Evolutionary conservation across 164 flowering plant species (phyloP).

Genomic region (Macadamia integrifolia): DNA sequence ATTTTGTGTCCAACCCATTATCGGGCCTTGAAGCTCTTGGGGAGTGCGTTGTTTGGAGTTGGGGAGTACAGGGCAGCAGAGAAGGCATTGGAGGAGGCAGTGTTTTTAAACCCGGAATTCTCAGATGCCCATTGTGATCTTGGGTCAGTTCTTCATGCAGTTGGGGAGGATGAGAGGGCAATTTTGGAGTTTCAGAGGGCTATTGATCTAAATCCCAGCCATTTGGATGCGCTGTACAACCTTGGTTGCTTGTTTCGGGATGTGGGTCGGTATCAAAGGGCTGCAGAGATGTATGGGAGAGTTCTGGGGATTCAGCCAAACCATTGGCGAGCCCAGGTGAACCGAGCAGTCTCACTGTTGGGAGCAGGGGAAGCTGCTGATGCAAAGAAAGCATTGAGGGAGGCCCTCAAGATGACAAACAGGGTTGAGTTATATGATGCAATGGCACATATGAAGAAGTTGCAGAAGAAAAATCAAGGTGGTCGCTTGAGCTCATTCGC

Average conservation of each 20-base stretch:
- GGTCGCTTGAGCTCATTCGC: background rate
- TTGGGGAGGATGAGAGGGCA: conserved; percentile 90
- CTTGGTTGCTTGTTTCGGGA: conserved; percentile 93
- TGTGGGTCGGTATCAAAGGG: conserved; percentile 90
- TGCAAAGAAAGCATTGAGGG: conserved; percentile 84
- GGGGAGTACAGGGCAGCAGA: conserved; percentile 98
- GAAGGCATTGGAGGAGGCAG: conserved; percentile 93
- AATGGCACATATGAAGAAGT: conserved; percentile 75
- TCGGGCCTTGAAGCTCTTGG: conserved; percentile 93
- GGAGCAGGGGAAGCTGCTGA: conserved; percentile 96
- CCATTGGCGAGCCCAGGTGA: conserved; percentile 96
- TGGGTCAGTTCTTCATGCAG: conserved; percentile 91
- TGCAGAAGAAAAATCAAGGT: conserved; percentile 73
- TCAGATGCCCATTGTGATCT: conserved; percentile 98
- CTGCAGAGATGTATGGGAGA: conserved; percentile 96
- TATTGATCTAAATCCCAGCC: conserved; percentile 92
- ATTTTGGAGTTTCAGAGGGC: conserved; percentile 96
- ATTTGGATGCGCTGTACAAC: conserved; percentile 93
- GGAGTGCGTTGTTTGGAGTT: conserved; percentile 95
- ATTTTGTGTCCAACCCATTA: conserved; percentile 92
- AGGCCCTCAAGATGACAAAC: conserved; percentile 93
- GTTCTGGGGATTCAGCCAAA: conserved; percentile 86
- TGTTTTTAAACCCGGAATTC: conserved; percentile 81
- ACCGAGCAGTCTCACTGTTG: conserved; percentile 86
- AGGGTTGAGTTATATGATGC: conserved; percentile 96